phyloP scores from a whole-genome alignment of 805 yeast genomes.

The Candida ponderosae region DNA sequence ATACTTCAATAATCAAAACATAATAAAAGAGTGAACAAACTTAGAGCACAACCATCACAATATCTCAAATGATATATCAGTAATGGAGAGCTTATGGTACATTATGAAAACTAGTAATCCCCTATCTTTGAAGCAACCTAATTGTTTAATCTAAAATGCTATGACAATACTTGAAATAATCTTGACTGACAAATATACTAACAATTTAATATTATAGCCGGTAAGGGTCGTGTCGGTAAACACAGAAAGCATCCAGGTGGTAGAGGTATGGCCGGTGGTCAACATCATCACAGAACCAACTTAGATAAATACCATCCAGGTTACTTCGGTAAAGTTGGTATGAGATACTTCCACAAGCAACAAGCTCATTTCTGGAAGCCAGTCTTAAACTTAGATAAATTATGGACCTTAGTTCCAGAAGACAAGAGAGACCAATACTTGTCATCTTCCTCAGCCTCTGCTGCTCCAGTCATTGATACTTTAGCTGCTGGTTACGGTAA shows the following conservation, averaged over 20 bases:
- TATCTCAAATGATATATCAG: no score
- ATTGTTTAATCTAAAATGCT: not conserved
- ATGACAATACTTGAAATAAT: not conserved
- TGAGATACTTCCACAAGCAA: slow-evolving; percentile 99
- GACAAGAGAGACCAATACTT: slow-evolving; percentile 93
- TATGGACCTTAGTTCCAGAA: slow-evolving; percentile 94
- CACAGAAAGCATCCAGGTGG: slow-evolving; percentile 99
- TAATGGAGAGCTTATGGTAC: no score
- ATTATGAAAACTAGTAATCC: no score
- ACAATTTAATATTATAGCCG: slow-evolving; percentile 54
- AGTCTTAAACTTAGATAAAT: slow-evolving; percentile 94
- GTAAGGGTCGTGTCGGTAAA: slow-evolving; percentile 99
- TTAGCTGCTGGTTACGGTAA: slow-evolving; percentile 99
- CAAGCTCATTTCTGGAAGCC: slow-evolving; percentile 95
- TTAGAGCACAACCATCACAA: no score
- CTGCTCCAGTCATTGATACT: slow-evolving; percentile 99
- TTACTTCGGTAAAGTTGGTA: slow-evolving; percentile 99
- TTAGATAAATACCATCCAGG: slow-evolving; percentile 99
- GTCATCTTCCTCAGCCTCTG: slow-evolving; percentile 70
- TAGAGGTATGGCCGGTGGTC: slow-evolving; percentile 99
- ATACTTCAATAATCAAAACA: no score
- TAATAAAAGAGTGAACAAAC: no score
- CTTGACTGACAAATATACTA: no score
- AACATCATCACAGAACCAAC: slow-evolving; percentile 99
- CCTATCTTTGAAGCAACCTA: no score